These are phyloP conservation scores for Calcarisporium arbuscula DNA, from an alignment of 2,329 filamentous ascomycete genomes.

Conservation along the genomic window DNA sequence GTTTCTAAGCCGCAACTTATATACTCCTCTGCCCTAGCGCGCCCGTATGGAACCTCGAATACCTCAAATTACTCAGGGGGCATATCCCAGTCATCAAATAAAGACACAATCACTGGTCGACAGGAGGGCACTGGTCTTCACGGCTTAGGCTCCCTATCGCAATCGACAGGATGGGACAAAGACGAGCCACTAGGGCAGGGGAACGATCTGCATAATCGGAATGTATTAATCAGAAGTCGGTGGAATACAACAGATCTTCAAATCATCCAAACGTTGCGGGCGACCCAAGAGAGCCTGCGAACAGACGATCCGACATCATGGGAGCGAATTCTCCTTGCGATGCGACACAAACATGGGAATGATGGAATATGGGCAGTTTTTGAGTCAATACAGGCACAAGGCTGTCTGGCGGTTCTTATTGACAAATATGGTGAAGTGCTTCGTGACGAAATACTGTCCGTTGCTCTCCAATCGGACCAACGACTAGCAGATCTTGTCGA, in stretches of 20 bases:
- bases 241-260: too few species aligned
- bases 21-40: slow-evolving; percentile 12
- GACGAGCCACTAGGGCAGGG: slow-evolving; percentile 14
- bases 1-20: slow-evolving; percentile 6
- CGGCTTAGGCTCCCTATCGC: slow-evolving; percentile 2
- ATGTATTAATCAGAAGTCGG: too few species aligned
- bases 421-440: slow-evolving; percentile 16
- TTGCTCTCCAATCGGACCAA: slow-evolving; percentile 18
- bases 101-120: slow-evolving; percentile 6
- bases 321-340: slow-evolving; percentile 13
- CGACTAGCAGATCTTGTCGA: slow-evolving; percentile 19
- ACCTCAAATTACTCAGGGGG: slow-evolving; percentile 4
- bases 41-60: slow-evolving; percentile 6
- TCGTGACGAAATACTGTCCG: slow-evolving; percentile 23
- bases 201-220: too few species aligned
- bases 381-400: slow-evolving; percentile 13
- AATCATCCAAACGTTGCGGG: too few species aligned
- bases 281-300: too few species aligned
- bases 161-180: slow-evolving; percentile 12
- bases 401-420: slow-evolving; percentile 14
- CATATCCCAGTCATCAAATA: slow-evolving; percentile 6
- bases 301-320: slow-evolving; percentile 12
- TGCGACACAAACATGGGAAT: slow-evolving; percentile 14
- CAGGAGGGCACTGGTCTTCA: slow-evolving; percentile 5
- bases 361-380: slow-evolving; percentile 23